Conservation (phyloP, 2,329 filamentous ascomycete genomes). For the Claviceps spartinae region DNA sequence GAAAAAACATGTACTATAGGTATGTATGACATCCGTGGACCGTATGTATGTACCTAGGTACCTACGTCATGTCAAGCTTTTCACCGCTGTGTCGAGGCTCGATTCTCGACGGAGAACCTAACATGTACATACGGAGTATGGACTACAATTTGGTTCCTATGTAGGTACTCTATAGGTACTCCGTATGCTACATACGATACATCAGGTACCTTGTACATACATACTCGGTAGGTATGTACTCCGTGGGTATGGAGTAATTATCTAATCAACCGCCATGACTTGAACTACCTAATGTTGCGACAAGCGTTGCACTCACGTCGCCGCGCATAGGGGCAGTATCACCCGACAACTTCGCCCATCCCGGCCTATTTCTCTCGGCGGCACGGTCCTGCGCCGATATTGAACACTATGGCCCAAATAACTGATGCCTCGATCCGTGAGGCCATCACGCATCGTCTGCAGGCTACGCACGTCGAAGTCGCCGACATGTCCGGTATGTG, state of each 20-base stretch:
- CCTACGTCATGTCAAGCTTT: no score
- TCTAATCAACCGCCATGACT: no score
- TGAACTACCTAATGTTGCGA: not conserved
- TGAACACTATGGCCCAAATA: conserved; percentile 27
- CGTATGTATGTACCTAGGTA: no score
- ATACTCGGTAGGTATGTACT: no score
- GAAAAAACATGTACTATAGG: not conserved
- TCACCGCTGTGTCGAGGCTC: no score
- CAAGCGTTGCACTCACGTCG: not conserved
- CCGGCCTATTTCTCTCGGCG: not conserved
- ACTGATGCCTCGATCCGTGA: conserved; percentile 58
- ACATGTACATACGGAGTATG: no score
- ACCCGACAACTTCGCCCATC: not conserved
- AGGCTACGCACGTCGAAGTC: conserved; percentile 70
- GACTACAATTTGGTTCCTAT: no score
- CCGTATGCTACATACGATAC: no score
- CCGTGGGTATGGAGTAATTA: no score
- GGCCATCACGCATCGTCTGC: conserved; percentile 56
- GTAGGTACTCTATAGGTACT: no score
- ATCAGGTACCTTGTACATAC: no score
- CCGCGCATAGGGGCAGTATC: not conserved
- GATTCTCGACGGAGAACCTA: no score
- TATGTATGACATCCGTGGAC: not conserved
- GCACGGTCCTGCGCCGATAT: not conserved
- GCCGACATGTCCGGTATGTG: conserved; percentile 78